phyloP scores from a whole-genome alignment of 1,284 basidiomycete species.

The Ganoderma boninense region DNA sequence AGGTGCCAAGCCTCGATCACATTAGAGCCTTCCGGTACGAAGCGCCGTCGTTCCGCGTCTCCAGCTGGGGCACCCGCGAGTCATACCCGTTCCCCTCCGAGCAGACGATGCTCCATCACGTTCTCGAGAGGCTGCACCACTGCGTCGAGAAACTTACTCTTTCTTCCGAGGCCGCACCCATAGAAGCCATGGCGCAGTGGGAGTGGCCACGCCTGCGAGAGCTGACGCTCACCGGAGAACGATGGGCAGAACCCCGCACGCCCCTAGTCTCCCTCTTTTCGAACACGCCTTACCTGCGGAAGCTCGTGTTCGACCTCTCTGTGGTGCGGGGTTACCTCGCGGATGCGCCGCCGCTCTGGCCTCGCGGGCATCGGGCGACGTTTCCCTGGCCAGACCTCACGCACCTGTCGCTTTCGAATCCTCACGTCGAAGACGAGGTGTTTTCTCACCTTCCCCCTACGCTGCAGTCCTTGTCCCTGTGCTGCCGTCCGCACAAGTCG shows the following conservation, averaged over 20 bases:
- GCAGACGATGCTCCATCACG: background rate
- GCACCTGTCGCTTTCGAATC: background rate
- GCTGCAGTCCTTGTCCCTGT: background rate
- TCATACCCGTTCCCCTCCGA: background rate
- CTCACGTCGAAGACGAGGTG: background rate
- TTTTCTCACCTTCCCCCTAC: background rate
- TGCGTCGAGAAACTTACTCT: background rate
- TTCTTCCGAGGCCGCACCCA: slow-evolving; percentile 6
- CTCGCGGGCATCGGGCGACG: background rate
- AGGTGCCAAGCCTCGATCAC: background rate
- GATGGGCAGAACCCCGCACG: background rate
- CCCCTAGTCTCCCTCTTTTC: slow-evolving; percentile 8
- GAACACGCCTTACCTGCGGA: background rate
- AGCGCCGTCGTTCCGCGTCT: background rate
- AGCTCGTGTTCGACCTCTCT: background rate
- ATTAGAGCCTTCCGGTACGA: background rate
- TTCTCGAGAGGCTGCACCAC: background rate
- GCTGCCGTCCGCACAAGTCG: slow-evolving; percentile 1
- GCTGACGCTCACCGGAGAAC: slow-evolving; percentile 4
- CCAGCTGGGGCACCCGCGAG: background rate
- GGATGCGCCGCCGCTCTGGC: background rate
- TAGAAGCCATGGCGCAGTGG: background rate
- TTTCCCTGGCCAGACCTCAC: slow-evolving; percentile 3
- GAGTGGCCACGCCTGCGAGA: slow-evolving; percentile 12
- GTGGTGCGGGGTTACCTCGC: background rate